Conservation (phyloP, 495 filamentous ascomycete species). For the Penicillium soppii region DNA sequence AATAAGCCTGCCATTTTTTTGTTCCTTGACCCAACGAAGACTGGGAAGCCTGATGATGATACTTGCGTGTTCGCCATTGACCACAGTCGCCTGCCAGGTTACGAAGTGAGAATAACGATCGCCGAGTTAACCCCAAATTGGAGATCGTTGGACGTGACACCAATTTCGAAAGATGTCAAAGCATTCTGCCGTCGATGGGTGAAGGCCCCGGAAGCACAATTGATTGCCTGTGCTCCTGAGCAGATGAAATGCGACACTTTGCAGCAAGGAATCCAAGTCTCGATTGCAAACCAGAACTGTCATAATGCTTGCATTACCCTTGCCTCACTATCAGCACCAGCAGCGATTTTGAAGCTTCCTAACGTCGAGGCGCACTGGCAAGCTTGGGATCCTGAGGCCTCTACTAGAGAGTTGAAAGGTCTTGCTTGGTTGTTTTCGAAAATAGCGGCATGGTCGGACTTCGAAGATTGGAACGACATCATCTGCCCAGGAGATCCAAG, state of each 20-base stretch:
- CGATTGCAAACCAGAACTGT: slow-evolving; percentile 18
- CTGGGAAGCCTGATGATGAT: slow-evolving; percentile 49
- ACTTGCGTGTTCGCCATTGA: slow-evolving; percentile 63
- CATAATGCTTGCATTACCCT: slow-evolving; percentile 28
- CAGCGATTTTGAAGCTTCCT: slow-evolving; percentile 8
- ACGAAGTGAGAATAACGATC: slow-evolving; percentile 51
- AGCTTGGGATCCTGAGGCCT: slow-evolving; percentile 19
- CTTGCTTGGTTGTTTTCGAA: slow-evolving; percentile 34
- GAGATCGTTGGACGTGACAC: slow-evolving; percentile 21
- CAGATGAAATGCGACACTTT: slow-evolving; percentile 14
- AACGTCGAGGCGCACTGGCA: slow-evolving; percentile 16
- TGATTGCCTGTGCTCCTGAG: slow-evolving; percentile 10
- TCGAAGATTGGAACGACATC: slow-evolving; percentile 27
- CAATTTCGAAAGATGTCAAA: slow-evolving; percentile 5
- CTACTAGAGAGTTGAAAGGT: slow-evolving; percentile 19
- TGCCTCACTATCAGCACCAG: slow-evolving; percentile 19
- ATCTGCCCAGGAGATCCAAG: neutral
- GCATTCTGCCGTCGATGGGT: slow-evolving; percentile 30
- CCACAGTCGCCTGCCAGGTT: slow-evolving; percentile 48
- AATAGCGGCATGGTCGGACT: slow-evolving; percentile 14
- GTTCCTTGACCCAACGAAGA: slow-evolving; percentile 61
- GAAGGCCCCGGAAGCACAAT: slow-evolving; percentile 1
- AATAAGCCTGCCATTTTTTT: slow-evolving; percentile 50
- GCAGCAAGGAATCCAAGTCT: slow-evolving; percentile 6
- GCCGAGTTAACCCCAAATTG: slow-evolving; percentile 40